A percentile compares a stretch with the other conserved stretches of the same genome.
Conservation (phyloP, 257 asterid species). For the Rauvolfia tetraphylla region DNA sequence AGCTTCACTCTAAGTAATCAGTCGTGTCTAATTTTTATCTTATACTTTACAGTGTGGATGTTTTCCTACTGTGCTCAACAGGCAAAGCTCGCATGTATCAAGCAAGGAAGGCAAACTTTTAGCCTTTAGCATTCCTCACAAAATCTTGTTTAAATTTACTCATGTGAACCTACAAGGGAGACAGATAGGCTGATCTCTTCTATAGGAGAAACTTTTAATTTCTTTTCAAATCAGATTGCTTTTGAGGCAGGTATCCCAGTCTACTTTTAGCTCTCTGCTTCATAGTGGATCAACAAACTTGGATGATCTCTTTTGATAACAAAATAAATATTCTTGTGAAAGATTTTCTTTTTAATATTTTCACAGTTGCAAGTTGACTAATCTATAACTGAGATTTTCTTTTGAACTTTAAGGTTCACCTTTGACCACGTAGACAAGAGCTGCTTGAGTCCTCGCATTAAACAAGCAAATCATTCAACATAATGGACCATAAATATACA, state of each 20-base stretch:
- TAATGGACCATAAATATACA: slow-evolving; percentile 54
- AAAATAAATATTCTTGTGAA: background rate
- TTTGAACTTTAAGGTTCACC: background rate
- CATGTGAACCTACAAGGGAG: background rate
- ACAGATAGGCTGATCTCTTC: background rate
- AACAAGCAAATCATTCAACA: background rate
- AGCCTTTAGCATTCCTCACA: too few relatives aligned
- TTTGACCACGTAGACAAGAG: background rate
- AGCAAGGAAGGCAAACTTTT: too few relatives aligned
- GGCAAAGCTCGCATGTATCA: too few relatives aligned
- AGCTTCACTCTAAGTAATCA: too few relatives aligned
- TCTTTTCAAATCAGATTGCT: background rate
- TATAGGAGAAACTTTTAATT: background rate
- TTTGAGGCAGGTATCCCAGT: too few relatives aligned
- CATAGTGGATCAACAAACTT: background rate
- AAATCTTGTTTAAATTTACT: background rate
- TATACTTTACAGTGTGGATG: too few relatives aligned
- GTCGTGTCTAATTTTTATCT: too few relatives aligned
- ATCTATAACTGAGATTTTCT: background rate
- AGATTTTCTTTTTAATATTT: background rate
- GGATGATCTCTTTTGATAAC: background rate
- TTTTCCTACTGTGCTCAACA: too few relatives aligned
- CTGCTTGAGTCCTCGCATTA: background rate
- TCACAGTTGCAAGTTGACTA: background rate
- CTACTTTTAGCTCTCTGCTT: background rate